Percentiles rank a stretch among this genome's conserved stretches.
phyloP scores from a whole-genome alignment of 306 rosid genomes.

The Vicia faba region DNA sequence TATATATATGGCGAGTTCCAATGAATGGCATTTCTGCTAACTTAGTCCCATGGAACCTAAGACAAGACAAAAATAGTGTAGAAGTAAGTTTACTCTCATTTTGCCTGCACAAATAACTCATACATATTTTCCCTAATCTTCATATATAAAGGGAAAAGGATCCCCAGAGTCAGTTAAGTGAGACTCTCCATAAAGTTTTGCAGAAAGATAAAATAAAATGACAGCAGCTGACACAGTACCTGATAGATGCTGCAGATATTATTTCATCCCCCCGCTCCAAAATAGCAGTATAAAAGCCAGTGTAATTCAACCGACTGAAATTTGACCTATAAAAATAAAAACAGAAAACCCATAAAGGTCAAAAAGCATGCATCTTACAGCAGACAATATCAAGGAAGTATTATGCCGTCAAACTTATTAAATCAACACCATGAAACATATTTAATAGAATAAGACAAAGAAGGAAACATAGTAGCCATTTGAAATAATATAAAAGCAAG shows the following conservation, averaged over 20 bases:
- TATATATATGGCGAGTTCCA: constrained; percentile 92
- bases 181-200: constrained; percentile 11
- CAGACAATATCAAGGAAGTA: constrained; percentile 31
- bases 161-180: neutral
- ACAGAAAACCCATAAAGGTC: constrained; percentile 13
- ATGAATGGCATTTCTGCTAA: constrained; percentile 98
- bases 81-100: neutral
- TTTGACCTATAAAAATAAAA: constrained; percentile 67
- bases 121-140: neutral
- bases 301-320: constrained; percentile 78
- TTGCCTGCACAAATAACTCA: constrained; percentile 6
- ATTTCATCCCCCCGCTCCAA: constrained; percentile 98
- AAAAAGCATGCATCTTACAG: constrained; percentile 20
- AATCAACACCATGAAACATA: constrained; percentile 20
- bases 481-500: neutral
- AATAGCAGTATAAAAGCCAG: constrained; percentile 90
- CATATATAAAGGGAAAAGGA: constrained; percentile 17
- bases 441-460: constrained; percentile 9
- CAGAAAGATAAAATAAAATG: constrained; percentile 2
- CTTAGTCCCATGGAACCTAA: constrained; percentile 94
- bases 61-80: constrained; percentile 16
- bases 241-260: constrained; percentile 86
- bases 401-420: constrained; percentile 5
- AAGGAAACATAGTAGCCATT: neutral
- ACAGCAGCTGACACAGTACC: constrained; percentile 42